Percentiles rank a stretch among this genome's conserved stretches.
Evolutionary conservation across 2,329 filamentous ascomycete species (phyloP).

Genomic region (Colletotrichum zoysiae): DNA sequence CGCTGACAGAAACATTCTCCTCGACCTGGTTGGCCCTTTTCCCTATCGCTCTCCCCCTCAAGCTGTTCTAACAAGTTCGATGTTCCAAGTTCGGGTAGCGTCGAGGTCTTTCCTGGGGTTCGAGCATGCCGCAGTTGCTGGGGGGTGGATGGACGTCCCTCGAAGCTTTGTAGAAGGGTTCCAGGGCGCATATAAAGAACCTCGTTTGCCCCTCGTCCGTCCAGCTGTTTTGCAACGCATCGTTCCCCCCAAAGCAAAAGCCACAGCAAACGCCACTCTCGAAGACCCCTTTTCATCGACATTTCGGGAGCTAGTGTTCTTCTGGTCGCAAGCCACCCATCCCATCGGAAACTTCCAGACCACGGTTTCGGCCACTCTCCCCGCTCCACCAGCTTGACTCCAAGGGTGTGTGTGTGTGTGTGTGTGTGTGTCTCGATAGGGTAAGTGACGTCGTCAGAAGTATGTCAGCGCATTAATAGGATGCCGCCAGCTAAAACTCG

Average conservation of each 20-base stretch:
- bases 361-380: slow-evolving; percentile 31
- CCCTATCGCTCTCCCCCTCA: slow-evolving; percentile 7
- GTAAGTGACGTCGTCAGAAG: slow-evolving; percentile 39
- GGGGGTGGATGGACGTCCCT: background rate
- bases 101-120: background rate
- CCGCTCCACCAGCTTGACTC: slow-evolving; percentile 25
- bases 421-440: slow-evolving; percentile 26
- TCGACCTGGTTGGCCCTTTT: slow-evolving; percentile 14
- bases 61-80: slow-evolving; percentile 10
- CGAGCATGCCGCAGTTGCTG: background rate
- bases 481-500: slow-evolving; percentile 38
- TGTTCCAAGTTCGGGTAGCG: slow-evolving; percentile 17
- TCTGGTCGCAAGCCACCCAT: slow-evolving; percentile 17
- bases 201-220: slow-evolving; percentile 1
- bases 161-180: slow-evolving; percentile 8
- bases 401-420: slow-evolving; percentile 24
- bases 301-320: slow-evolving; percentile 17
- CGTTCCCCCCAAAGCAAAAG: background rate
- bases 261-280: background rate
- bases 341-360: slow-evolving; percentile 30
- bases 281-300: slow-evolving; percentile 7
- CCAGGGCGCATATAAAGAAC: slow-evolving; percentile 19
- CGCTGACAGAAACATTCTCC: slow-evolving; percentile 38
- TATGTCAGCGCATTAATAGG: slow-evolving; percentile 34
- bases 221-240: background rate